Conservation (phyloP, 2,329 filamentous ascomycete genomes). For the Aspergillus niger region DNA sequence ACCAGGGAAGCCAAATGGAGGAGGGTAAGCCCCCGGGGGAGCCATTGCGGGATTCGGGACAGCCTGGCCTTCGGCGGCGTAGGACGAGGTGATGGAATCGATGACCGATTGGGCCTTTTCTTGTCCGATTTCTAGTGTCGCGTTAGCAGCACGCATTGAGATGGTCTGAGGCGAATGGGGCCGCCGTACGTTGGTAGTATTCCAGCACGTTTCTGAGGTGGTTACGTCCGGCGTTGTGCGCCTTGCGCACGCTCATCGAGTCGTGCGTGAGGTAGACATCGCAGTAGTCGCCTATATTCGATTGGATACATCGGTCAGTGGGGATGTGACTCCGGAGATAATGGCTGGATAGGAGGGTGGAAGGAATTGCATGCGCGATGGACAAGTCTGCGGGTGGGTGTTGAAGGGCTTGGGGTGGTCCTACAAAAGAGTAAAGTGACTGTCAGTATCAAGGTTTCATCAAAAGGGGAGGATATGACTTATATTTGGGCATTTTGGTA, state of each 20-base stretch:
- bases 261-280: slow-evolving; percentile 99
- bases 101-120: slow-evolving; percentile 99
- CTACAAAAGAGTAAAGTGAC: slow-evolving; percentile 68
- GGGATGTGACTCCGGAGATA: slow-evolving; percentile 1
- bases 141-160: slow-evolving; percentile 1
- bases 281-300: slow-evolving; percentile 78
- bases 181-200: slow-evolving; percentile 82
- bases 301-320: slow-evolving; percentile 11
- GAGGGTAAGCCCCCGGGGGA: slow-evolving; percentile 51
- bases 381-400: neutral
- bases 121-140: slow-evolving; percentile 79
- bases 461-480: slow-evolving; percentile 43
- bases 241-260: slow-evolving; percentile 99
- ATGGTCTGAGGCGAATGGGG: neutral
- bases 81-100: slow-evolving; percentile 94
- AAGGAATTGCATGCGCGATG: neutral
- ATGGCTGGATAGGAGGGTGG: neutral
- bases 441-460: slow-evolving; percentile 37
- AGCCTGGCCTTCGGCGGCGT: slow-evolving; percentile 89
- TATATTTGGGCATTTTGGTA: slow-evolving; percentile 83
- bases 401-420: slow-evolving; percentile 30
- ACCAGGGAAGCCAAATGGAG: slow-evolving; percentile 68
- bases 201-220: slow-evolving; percentile 96
- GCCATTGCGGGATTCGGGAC: slow-evolving; percentile 83
- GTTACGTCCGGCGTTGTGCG: slow-evolving; percentile 95